phyloP scores from a whole-genome alignment of 2,329 filamentous ascomycete genomes.

The Pseudomassariella vexata region DNA sequence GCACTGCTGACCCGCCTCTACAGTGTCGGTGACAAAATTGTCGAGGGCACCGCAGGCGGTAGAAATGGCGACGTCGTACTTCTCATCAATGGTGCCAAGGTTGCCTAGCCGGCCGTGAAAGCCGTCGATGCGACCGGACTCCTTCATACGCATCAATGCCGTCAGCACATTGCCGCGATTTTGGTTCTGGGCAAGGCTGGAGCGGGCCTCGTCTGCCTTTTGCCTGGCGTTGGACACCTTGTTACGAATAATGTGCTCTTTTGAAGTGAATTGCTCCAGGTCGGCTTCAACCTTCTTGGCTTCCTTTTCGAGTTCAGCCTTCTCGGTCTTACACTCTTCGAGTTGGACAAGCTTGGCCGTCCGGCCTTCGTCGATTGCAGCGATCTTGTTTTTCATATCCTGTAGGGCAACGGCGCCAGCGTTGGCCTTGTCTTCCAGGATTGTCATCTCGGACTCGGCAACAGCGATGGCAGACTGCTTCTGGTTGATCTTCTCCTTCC shows the following conservation, averaged over 20 bases:
- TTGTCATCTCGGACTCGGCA: conserved; percentile 88
- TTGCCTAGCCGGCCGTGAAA: conserved; percentile 96
- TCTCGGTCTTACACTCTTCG: conserved; percentile 68
- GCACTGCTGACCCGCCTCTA: conserved; percentile 94
- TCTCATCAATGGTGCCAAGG: conserved; percentile 84
- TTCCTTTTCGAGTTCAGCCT: conserved; percentile 68
- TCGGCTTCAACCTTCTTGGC: conserved; percentile 66
- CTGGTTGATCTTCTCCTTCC: conserved; percentile 95
- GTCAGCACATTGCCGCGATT: conserved; percentile 89
- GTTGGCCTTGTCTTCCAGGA: conserved; percentile 83
- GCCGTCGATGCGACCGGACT: conserved; percentile 93
- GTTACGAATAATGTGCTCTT: conserved; percentile 76
- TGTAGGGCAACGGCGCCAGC: conserved; percentile 78
- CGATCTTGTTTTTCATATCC: conserved; percentile 76
- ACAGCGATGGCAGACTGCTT: conserved; percentile 93
- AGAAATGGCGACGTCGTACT: conserved; percentile 96
- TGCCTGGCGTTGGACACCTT: conserved; percentile 87
- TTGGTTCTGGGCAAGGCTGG: conserved; percentile 82
- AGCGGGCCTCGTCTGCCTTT: conserved; percentile 92
- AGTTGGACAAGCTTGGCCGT: conserved; percentile 67
- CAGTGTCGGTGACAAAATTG: conserved; percentile 94
- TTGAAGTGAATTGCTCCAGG: conserved; percentile 63
- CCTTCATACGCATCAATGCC: conserved; percentile 88
- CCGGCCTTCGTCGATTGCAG: conserved; percentile 65
- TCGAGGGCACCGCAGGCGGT: conserved; percentile 88